Evolutionary conservation across 2,329 filamentous ascomycete genomes (phyloP).

Genomic region (Microthyrium microscopicum): DNA sequence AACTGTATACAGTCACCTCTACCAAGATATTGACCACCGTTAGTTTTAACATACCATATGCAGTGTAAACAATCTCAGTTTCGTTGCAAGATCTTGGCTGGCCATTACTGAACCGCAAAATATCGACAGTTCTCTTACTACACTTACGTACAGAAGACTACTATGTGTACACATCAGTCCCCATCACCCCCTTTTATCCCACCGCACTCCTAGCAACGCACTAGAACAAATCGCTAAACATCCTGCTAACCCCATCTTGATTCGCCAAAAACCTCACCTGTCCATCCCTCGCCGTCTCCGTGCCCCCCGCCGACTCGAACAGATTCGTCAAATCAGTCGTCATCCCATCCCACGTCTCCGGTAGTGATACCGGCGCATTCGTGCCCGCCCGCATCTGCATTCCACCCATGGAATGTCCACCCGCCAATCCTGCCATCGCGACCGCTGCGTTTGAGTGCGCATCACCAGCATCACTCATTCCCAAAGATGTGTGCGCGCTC

Average conservation of each 20-base stretch:
- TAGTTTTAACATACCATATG: too few relatives aligned
- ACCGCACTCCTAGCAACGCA: background rate
- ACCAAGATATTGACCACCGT: too few relatives aligned
- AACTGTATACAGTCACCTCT: too few relatives aligned
- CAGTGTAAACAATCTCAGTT: too few relatives aligned
- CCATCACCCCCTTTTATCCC: background rate
- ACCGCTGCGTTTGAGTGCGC: conserved; percentile 45
- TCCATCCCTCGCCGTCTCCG: conserved; percentile 25
- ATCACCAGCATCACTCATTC: conserved; percentile 32
- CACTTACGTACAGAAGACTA: too few relatives aligned
- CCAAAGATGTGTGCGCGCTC: conserved; percentile 20
- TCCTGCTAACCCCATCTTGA: conserved; percentile 42
- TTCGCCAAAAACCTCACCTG: conserved; percentile 31
- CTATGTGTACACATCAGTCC: background rate
- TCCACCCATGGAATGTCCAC: conserved; percentile 16
- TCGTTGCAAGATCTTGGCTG: too few relatives aligned
- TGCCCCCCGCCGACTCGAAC: conserved; percentile 45
- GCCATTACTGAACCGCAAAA: too few relatives aligned
- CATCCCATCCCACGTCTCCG: conserved; percentile 42
- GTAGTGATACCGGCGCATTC: too few relatives aligned
- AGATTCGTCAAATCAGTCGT: conserved; percentile 46
- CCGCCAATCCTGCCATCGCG: conserved; percentile 48
- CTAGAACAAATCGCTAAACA: conserved; percentile 42
- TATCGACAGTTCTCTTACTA: too few relatives aligned
- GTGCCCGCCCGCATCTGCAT: conserved; percentile 16